Conservation (phyloP, 768 basidiomycete species). For the Erythrobasidium yunnanense region DNA sequence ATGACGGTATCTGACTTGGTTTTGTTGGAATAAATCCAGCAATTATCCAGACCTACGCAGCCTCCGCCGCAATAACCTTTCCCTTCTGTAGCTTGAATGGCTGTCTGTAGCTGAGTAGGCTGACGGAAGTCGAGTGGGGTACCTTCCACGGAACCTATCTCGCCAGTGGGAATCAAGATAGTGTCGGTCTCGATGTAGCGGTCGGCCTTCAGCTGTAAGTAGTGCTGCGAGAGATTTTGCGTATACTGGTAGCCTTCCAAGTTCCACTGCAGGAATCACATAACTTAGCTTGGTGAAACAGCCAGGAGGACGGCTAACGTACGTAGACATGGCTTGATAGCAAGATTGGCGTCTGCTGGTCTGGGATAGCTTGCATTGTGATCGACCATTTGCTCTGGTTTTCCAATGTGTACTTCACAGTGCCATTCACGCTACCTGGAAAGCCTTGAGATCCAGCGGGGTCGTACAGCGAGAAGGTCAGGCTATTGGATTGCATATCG, state of each 20-base stretch:
- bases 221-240: slow-evolving; percentile 44
- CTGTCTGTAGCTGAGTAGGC: slow-evolving; percentile 43
- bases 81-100: slow-evolving; percentile 41
- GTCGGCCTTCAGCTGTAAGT: slow-evolving; percentile 44
- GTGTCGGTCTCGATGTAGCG: slow-evolving; percentile 45
- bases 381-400: slow-evolving; percentile 47
- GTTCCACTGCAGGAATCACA: too few relatives aligned
- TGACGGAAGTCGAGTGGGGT: slow-evolving; percentile 48
- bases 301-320: background rate
- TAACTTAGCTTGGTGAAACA: too few relatives aligned
- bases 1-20: slow-evolving; percentile 38
- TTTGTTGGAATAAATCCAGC: slow-evolving; percentile 46
- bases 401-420: slow-evolving; percentile 46
- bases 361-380: slow-evolving; percentile 47
- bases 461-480: slow-evolving; percentile 51
- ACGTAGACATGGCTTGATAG: slow-evolving; percentile 50
- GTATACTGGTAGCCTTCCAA: slow-evolving; percentile 50
- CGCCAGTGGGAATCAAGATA: slow-evolving; percentile 45
- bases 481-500: slow-evolving; percentile 45
- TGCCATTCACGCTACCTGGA: slow-evolving; percentile 44
- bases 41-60: slow-evolving; percentile 49
- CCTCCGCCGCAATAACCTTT: slow-evolving; percentile 40
- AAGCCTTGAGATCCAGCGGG: slow-evolving; percentile 49
- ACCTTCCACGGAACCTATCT: slow-evolving; percentile 42
- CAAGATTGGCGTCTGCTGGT: slow-evolving; percentile 53